A percentile compares a stretch with the other conserved stretches of the same genome.
These are phyloP conservation scores for Penstemon eatonii DNA, from an alignment of 257 asterid species.

Conservation along the genomic window DNA sequence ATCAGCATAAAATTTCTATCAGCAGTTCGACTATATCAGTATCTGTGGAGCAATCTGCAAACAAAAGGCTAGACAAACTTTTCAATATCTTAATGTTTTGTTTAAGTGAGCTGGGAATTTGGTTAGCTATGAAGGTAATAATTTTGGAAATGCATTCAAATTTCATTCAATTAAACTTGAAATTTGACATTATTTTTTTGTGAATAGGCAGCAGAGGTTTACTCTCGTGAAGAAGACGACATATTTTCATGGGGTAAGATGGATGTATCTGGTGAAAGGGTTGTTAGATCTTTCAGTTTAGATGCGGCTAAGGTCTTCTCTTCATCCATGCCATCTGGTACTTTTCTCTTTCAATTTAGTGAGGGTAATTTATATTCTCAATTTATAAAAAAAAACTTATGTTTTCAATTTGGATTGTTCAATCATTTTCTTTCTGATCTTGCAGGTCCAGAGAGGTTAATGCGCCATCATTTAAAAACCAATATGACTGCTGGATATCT, in stretches of 20 bases:
- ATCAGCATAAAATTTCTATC: constrained; percentile 51
- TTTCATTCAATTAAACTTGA: neutral
- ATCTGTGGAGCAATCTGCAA: constrained; percentile 42
- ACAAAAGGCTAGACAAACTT: constrained; percentile 43
- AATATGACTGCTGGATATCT: constrained; percentile 53
- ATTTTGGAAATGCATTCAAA: neutral
- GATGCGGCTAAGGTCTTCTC: constrained; percentile 53
- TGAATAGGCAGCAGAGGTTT: constrained; percentile 69
- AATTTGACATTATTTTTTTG: constrained; percentile 6
- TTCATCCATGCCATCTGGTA: constrained; percentile 56
- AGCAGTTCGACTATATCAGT: constrained; percentile 27
- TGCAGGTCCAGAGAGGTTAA: constrained; percentile 44
- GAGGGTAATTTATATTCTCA: neutral
- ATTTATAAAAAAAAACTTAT: no score
- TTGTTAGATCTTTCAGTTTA: constrained; percentile 46
- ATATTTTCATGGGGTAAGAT: constrained; percentile 44
- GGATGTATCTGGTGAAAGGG: constrained; percentile 44
- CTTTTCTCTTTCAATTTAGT: constrained; percentile 15
- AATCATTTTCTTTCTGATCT: neutral
- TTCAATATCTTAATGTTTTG: constrained; percentile 50
- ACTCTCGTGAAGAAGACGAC: constrained; percentile 39
- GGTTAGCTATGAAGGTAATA: constrained; percentile 77
- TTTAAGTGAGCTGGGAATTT: constrained; percentile 66
- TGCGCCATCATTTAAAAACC: constrained; percentile 31
- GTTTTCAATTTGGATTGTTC: no score